phyloP scores from a whole-genome alignment of 306 rosid species.

The Ammopiptanthus mongolicus region DNA sequence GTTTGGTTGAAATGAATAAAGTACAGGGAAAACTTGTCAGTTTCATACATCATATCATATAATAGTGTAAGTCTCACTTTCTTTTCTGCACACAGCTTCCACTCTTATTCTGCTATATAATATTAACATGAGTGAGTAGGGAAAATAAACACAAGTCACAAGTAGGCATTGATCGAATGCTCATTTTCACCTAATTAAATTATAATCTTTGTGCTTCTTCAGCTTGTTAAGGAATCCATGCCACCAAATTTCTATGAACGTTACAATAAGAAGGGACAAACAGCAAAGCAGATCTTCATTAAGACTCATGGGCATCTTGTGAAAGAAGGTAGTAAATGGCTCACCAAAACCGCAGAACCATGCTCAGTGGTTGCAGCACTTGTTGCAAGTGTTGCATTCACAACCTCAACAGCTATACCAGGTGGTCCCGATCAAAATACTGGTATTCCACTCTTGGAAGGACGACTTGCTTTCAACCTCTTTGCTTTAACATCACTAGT shows the following conservation, averaged over 20 bases:
- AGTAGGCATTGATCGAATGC: too few species aligned
- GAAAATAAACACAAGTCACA: too few species aligned
- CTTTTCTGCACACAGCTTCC: too few species aligned
- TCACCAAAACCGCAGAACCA: constrained; percentile 43
- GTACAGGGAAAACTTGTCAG: too few species aligned
- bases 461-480: constrained; percentile 27
- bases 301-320: constrained; percentile 23
- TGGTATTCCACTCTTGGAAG: constrained; percentile 34
- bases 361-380: constrained; percentile 68
- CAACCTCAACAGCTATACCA: constrained; percentile 51
- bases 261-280: constrained; percentile 31
- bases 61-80: too few species aligned
- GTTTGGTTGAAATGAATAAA: neutral
- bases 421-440: constrained; percentile 33
- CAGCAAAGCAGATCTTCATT: constrained; percentile 42
- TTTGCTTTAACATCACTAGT: constrained; percentile 42
- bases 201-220: constrained; percentile 8
- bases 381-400: constrained; percentile 60
- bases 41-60: too few species aligned
- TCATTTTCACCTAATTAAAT: too few species aligned
- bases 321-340: constrained; percentile 52
- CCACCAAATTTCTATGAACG: constrained; percentile 36
- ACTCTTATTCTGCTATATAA: too few species aligned
- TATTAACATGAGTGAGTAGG: too few species aligned
- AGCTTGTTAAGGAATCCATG: constrained; percentile 47